Evolutionary conservation across 306 rosid genomes (phyloP).

Genomic region (Oemleria cerasiformis): DNA sequence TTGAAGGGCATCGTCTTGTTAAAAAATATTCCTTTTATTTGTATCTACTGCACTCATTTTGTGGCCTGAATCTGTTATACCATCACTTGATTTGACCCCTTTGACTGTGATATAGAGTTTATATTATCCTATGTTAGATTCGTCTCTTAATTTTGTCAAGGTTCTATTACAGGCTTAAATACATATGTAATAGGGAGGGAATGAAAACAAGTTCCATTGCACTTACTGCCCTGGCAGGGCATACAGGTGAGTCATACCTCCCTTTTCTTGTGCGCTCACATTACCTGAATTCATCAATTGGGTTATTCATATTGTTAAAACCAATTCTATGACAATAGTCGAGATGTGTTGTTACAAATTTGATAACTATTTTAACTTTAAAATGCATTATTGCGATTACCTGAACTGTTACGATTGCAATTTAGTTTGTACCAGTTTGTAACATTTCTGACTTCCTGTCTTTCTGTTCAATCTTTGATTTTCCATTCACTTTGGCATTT

Average conservation of each 20-base stretch:
- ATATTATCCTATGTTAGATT: conserved; percentile 3
- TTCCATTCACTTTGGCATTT: conserved; percentile 22
- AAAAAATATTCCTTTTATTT: no score
- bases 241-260: conserved; percentile 58
- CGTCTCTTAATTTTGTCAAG: conserved; percentile 9
- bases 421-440: background rate
- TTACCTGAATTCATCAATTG: background rate
- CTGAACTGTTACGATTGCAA: background rate
- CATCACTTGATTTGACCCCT: background rate
- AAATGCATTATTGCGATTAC: background rate
- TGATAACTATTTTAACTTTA: background rate
- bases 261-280: background rate
- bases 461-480: conserved; percentile 7
- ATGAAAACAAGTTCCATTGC: conserved; percentile 73
- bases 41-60: background rate
- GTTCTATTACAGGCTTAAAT: conserved; percentile 56
- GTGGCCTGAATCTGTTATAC: background rate
- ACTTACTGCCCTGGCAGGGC: conserved; percentile 76
- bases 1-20: background rate
- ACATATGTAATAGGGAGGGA: conserved; percentile 90
- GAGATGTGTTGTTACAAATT: conserved; percentile 5
- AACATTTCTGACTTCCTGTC: background rate
- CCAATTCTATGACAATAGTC: background rate
- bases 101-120: conserved; percentile 16
- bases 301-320: background rate